Conservation (phyloP, 495 filamentous ascomycete genomes). For the Copromyces sp. region DNA sequence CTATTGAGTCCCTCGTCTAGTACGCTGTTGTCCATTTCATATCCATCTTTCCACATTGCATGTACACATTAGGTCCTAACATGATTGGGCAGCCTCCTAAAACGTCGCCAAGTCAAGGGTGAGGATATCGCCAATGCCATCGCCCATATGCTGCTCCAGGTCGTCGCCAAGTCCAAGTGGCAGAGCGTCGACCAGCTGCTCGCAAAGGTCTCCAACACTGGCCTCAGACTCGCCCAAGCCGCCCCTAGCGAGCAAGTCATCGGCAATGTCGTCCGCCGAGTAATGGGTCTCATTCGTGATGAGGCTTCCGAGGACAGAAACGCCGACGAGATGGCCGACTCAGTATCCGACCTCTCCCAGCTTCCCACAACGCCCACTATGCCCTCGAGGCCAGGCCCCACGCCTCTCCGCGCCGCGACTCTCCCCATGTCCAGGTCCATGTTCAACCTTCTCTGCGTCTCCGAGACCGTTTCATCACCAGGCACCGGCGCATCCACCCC, state of each 20-base stretch:
- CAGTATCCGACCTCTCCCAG: slow-evolving; percentile 21
- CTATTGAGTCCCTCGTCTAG: slow-evolving; percentile 73
- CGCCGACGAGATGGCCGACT: slow-evolving; percentile 45
- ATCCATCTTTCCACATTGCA: too few relatives aligned
- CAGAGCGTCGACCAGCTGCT: slow-evolving; percentile 68
- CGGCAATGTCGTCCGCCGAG: slow-evolving; percentile 84
- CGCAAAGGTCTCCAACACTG: slow-evolving; percentile 62
- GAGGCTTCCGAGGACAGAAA: slow-evolving; percentile 76
- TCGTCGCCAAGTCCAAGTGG: slow-evolving; percentile 65
- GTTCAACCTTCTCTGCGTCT: slow-evolving; percentile 62
- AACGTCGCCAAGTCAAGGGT: slow-evolving; percentile 77
- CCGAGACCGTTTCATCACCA: slow-evolving; percentile 11
- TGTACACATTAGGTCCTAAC: background rate
- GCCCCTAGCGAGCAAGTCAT: slow-evolving; percentile 85
- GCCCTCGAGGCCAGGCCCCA: slow-evolving; percentile 28
- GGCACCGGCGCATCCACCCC: slow-evolving; percentile 39
- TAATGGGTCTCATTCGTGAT: slow-evolving; percentile 83
- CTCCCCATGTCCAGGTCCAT: slow-evolving; percentile 56
- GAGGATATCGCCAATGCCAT: slow-evolving; percentile 86
- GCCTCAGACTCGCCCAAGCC: slow-evolving; percentile 61
- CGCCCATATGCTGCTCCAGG: slow-evolving; percentile 70
- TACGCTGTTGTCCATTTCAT: slow-evolving; percentile 38
- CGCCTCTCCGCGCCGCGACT: slow-evolving; percentile 37
- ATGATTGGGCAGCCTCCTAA: slow-evolving; percentile 55
- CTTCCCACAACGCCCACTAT: slow-evolving; percentile 15